phyloP scores from a whole-genome alignment of 73 alveolate species.

The Blepharisma japonicum region DNA sequence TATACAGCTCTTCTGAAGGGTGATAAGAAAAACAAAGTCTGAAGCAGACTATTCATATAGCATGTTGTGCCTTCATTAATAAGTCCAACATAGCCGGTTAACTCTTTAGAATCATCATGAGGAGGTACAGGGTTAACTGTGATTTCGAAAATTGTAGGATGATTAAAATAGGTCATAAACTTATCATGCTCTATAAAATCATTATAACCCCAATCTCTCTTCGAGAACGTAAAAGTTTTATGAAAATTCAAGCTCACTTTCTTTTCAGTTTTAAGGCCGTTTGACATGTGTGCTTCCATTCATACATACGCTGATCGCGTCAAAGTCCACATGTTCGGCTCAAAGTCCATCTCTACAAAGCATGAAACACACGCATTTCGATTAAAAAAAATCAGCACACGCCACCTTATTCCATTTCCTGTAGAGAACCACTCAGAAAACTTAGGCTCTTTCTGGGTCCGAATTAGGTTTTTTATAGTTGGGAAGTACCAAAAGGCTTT shows the following conservation, averaged over 20 bases:
- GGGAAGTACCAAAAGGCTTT: too few species aligned
- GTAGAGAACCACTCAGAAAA: too few species aligned
- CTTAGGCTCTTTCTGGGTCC: too few species aligned
- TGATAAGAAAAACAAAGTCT: constrained; percentile 65
- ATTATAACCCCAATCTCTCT: constrained; percentile 26
- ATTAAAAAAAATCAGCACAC: too few species aligned
- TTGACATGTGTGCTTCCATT: neutral
- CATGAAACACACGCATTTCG: too few species aligned
- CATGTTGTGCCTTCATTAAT: constrained; percentile 89
- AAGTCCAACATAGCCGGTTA: constrained; percentile 62
- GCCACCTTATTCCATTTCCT: too few species aligned
- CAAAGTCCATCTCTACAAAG: too few species aligned
- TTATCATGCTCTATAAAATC: neutral
- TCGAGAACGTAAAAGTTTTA: neutral
- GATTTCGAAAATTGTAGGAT: neutral
- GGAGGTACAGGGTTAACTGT: neutral
- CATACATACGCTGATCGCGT: constrained; percentile 1
- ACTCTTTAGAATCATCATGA: neutral
- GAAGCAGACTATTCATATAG: constrained; percentile 75
- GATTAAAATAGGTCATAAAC: neutral
- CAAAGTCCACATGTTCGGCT: too few species aligned
- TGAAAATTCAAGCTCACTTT: neutral
- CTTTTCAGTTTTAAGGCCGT: neutral
- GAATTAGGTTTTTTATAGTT: too few species aligned
- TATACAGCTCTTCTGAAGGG: constrained; percentile 81